These are phyloP conservation scores for Triticum aestivum DNA, from an alignment of 176 grass and related monocot species.

Conservation along the genomic window DNA sequence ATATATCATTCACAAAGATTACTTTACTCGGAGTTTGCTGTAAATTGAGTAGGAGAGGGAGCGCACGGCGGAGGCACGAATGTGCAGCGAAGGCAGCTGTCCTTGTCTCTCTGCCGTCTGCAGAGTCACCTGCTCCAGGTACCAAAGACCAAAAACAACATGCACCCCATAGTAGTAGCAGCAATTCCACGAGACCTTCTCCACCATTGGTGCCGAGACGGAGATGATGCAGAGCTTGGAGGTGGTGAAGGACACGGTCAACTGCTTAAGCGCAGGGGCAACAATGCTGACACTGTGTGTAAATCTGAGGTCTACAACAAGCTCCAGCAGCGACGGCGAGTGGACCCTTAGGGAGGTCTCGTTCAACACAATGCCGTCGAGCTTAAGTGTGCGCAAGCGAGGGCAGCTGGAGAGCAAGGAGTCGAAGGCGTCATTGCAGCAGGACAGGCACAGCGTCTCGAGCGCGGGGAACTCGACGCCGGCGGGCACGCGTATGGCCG, in stretches of 20 bases:
- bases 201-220: not conserved
- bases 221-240: not conserved
- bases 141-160: not conserved
- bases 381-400: not conserved
- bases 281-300: not conserved
- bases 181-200: too few species aligned
- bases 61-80: not conserved
- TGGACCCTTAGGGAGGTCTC: not conserved
- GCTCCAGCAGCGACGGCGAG: not conserved
- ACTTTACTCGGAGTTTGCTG: not conserved
- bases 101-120: not conserved
- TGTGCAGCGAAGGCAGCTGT: not conserved
- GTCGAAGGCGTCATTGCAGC: not conserved
- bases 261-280: not conserved
- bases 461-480: not conserved
- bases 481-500: not conserved
- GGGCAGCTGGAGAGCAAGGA: not conserved
- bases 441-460: not conserved
- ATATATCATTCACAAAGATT: not conserved
- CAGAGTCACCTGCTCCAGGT: not conserved
- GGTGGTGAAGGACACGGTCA: not conserved
- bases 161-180: not conserved
- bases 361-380: not conserved
- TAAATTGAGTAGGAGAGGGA: not conserved
- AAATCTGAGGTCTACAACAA: not conserved